Conservation (phyloP, 179 eudicot genomes). For the Silene coronaria region DNA sequence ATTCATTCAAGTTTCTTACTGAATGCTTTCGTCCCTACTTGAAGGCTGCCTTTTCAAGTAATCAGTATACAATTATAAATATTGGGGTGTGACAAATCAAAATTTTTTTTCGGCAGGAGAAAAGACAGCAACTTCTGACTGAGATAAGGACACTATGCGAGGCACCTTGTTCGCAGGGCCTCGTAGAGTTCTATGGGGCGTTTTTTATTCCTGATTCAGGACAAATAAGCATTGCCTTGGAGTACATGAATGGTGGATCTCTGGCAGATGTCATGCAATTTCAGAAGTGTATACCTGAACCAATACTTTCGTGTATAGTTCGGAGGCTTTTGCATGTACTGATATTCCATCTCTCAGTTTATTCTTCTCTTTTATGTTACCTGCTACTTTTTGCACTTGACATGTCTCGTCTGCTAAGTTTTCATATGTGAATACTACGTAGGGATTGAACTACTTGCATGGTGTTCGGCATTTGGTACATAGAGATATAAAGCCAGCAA, state of each 20-base stretch:
- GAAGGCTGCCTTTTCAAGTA: no score
- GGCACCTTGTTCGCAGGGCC: constrained; percentile 84
- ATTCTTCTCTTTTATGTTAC: background rate
- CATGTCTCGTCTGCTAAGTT: constrained; percentile 5
- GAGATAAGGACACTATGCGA: constrained; percentile 89
- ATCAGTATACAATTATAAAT: background rate
- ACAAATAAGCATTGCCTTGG: constrained; percentile 94
- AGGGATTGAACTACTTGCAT: constrained; percentile 87
- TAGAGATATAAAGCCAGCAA: constrained; percentile 98
- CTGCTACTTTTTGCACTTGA: background rate
- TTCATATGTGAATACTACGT: constrained; percentile 22
- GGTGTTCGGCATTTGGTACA: constrained; percentile 84
- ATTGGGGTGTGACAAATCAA: background rate
- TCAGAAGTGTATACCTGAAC: constrained; percentile 68
- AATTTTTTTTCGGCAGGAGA: constrained; percentile 45
- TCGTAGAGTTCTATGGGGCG: constrained; percentile 94
- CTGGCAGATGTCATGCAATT: constrained; percentile 68
- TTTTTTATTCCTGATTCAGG: constrained; percentile 94
- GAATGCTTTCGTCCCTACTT: no score
- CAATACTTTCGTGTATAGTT: constrained; percentile 70
- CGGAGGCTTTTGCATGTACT: constrained; percentile 71
- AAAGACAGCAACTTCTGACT: constrained; percentile 84
- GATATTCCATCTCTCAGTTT: background rate
- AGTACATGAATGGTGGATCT: constrained; percentile 98
- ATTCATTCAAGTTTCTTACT: no score